Conservation (phyloP, 495 filamentous ascomycete genomes). For the Letharia lupina region DNA sequence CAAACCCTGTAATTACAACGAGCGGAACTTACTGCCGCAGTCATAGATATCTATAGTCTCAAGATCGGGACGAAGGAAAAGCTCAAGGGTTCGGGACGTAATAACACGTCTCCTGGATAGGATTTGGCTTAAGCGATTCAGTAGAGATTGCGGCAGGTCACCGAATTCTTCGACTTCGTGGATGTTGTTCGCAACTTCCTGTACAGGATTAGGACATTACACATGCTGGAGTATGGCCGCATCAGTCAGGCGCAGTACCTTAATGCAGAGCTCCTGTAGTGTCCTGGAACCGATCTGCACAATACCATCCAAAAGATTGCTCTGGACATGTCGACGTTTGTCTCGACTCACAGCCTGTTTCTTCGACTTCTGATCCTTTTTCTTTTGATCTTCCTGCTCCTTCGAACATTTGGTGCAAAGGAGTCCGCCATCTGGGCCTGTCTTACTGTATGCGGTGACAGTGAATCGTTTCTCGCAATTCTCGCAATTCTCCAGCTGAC, state of each 20-base stretch:
- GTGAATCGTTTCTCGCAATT: conserved; percentile 83
- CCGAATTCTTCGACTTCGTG: conserved; percentile 75
- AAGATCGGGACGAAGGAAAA: conserved; percentile 65
- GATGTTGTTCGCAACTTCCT: conserved; percentile 74
- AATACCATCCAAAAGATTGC: conserved; percentile 68
- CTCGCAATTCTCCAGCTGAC: conserved; percentile 84
- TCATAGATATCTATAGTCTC: conserved; percentile 71
- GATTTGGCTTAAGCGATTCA: conserved; percentile 70
- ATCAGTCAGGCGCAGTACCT: conserved; percentile 34
- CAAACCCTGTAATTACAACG: neutral
- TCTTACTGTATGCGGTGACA: conserved; percentile 81
- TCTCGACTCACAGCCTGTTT: conserved; percentile 44
- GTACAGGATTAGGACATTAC: conserved; percentile 9
- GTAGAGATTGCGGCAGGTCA: conserved; percentile 56
- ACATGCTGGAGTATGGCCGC: neutral
- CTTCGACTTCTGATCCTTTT: conserved; percentile 50
- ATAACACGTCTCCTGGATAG: conserved; percentile 71
- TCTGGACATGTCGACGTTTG: conserved; percentile 62
- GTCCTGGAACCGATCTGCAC: conserved; percentile 59
- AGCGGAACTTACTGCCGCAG: conserved; percentile 50
- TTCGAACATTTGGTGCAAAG: conserved; percentile 83
- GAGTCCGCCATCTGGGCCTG: conserved; percentile 72
- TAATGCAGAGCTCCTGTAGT: conserved; percentile 69
- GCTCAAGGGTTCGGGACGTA: conserved; percentile 56
- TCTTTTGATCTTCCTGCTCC: conserved; percentile 53